Conservation (phyloP, 2,329 filamentous ascomycete genomes). For the Cytospora mali region DNA sequence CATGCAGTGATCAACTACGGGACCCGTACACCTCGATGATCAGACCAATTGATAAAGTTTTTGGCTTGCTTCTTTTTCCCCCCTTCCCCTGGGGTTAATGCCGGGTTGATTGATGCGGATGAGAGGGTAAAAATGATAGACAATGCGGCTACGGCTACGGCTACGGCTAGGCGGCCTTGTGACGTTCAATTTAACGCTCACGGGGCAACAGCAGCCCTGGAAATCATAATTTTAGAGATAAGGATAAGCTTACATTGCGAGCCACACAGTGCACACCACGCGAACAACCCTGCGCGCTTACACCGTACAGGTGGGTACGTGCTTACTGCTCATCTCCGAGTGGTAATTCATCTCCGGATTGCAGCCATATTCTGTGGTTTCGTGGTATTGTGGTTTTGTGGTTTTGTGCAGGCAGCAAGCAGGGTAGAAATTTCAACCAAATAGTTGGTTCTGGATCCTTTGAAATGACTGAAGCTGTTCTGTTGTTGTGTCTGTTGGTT, state of each 20-base stretch:
- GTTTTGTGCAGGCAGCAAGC: too few relatives aligned
- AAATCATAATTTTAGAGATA: slow-evolving; percentile 14
- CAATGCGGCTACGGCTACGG: not conserved
- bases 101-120: not conserved
- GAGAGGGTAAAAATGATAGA: not conserved
- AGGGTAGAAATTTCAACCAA: too few relatives aligned
- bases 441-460: too few relatives aligned
- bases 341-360: too few relatives aligned
- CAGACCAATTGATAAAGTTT: not conserved
- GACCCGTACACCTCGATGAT: not conserved
- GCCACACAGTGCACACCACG: not conserved
- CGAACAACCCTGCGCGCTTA: not conserved
- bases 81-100: not conserved
- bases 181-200: slow-evolving; percentile 15
- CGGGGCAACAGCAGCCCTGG: not conserved
- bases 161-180: not conserved
- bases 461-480: too few relatives aligned
- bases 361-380: too few relatives aligned
- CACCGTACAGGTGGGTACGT: not conserved
- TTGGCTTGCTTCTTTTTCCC: not conserved
- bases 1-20: not conserved
- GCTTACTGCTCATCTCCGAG: slow-evolving; percentile 1
- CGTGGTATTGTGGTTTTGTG: too few relatives aligned
- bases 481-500: too few relatives aligned
- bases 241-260: slow-evolving; percentile 20